Base-by-base conservation (phyloP, 2,329 filamentous ascomycete species). In the Taxawa tesnikishii region DNA sequence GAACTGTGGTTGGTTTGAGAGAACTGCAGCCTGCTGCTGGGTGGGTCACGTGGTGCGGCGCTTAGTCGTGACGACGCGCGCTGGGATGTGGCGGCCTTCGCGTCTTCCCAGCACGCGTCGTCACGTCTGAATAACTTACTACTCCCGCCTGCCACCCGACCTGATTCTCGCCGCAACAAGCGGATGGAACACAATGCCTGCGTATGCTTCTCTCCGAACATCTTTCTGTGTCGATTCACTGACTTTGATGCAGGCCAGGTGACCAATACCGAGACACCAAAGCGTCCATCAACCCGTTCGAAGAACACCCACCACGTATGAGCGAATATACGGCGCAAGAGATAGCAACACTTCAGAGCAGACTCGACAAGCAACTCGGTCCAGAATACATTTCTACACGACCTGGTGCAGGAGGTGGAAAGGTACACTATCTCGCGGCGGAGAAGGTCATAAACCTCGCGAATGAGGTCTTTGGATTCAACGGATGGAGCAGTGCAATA, bases 401-500 rank as follows among this genome's bases (percentile, higher is more conserved):
- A 48, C 67, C 80, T 10, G 90, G 90, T 3, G 79, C 85, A 9
- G 80, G 78, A 7, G 87, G 87, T 30, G 73, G 79, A 42, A 88
- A 82, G 52, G 82, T 98, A 12, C 84, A 93, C 54, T 98, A 98
- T 58, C 68, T 98, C 31, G 76, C 85, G n/a, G 87, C 85, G 1
- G 88, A 96, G 51, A 98, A 98, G 62, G 87, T 82, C 51, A 98
- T 98, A 54, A 81, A 83, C 36, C 77, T 94, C 32, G 87, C 87
- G 33, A 94, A 94, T 49, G 83, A 94, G 54, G 78, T 94, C 1
- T 94, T 94, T 60, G 87, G 87, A 7, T 94, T 94, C 65, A 94
- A 94, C 59, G 87, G 87, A 47, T 98, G 90, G 90, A 94, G 83
- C 7, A 93, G 83, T 34, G 80, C 81, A n/a, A 90, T 98, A 38